Percentiles rank a stretch among this genome's conserved stretches.
Evolutionary conservation across 371 early-diverging fungal species (phyloP).

Genomic region (Rhizopus sp.): DNA sequence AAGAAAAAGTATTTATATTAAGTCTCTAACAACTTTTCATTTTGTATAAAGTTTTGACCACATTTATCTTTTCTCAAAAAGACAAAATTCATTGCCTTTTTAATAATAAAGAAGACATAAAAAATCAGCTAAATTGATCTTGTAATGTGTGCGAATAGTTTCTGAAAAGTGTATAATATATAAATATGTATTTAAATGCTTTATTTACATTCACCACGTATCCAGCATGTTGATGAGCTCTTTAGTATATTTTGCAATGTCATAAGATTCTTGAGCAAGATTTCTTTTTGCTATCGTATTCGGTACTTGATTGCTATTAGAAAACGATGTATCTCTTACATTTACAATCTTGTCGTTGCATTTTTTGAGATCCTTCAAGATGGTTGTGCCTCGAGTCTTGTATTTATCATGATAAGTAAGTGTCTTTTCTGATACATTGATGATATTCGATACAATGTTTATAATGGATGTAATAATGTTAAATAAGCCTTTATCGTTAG

Average conservation of each 20-base stretch:
- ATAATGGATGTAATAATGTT: slow-evolving; percentile 72
- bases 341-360: slow-evolving; percentile 71
- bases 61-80: too few relatives aligned
- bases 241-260: slow-evolving; percentile 89
- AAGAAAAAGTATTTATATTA: too few relatives aligned
- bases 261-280: slow-evolving; percentile 85
- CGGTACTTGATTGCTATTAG: slow-evolving; percentile 41
- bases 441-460: slow-evolving; percentile 48
- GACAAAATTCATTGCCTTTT: too few relatives aligned
- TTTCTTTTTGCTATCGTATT: slow-evolving; percentile 78
- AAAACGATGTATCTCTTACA: slow-evolving; percentile 57
- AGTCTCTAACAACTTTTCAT: too few relatives aligned
- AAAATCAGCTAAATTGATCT: too few relatives aligned
- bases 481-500: slow-evolving; percentile 18
- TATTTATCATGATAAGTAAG: slow-evolving; percentile 46
- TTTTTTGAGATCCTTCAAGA: slow-evolving; percentile 69
- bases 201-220: slow-evolving; percentile 12
- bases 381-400: slow-evolving; percentile 47
- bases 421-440: slow-evolving; percentile 44
- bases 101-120: too few relatives aligned
- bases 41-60: too few relatives aligned
- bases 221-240: slow-evolving; percentile 64
- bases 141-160: too few relatives aligned
- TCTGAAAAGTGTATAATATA: too few relatives aligned
- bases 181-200: too few relatives aligned